phyloP scores from a whole-genome alignment of 805 yeast genomes.

The Yamadazyma ubonensis region DNA sequence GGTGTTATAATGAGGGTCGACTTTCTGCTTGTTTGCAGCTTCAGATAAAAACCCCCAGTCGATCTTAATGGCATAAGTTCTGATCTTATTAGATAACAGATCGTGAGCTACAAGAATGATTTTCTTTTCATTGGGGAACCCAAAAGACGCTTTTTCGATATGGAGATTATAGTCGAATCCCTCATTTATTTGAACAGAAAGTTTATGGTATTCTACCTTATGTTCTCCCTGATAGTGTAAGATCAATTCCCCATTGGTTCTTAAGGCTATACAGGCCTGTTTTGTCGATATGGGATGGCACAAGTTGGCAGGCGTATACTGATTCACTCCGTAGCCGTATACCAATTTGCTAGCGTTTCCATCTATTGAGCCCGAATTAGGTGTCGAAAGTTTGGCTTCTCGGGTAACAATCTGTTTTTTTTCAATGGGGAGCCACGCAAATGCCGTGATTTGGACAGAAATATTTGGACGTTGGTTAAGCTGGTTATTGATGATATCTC shows the following conservation, averaged over 20 bases:
- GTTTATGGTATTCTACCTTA: constrained; percentile 54
- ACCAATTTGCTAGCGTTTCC: constrained; percentile 17
- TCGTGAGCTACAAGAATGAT: constrained; percentile 45
- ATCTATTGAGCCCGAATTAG: constrained; percentile 1
- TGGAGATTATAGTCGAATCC: constrained; percentile 14
- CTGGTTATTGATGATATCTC: constrained; percentile 31
- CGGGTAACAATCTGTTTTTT: constrained; percentile 60
- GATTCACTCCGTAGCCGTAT: constrained; percentile 58
- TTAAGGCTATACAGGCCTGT: constrained; percentile 67
- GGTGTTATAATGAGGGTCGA: constrained; percentile 50
- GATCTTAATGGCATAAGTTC: constrained; percentile 42
- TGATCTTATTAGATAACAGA: constrained; percentile 32
- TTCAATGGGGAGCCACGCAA: constrained; percentile 74
- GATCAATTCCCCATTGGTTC: constrained; percentile 59
- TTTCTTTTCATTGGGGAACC: constrained; percentile 48
- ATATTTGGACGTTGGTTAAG: constrained; percentile 12
- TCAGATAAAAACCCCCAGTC: constrained; percentile 57
- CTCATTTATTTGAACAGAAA: constrained; percentile 29
- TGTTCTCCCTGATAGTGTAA: constrained; percentile 66
- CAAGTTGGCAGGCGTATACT: constrained; percentile 58
- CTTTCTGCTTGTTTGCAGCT: constrained; percentile 46
- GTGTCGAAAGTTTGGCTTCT: constrained; percentile 49
- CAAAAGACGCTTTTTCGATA: constrained; percentile 44
- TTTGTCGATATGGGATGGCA: constrained; percentile 67
- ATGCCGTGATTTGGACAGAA: constrained; percentile 38